Percentiles rank a stretch among this genome's conserved stretches.
Evolutionary conservation across 768 basidiomycete species (phyloP).

Genomic region (Mycena kentingensis): DNA sequence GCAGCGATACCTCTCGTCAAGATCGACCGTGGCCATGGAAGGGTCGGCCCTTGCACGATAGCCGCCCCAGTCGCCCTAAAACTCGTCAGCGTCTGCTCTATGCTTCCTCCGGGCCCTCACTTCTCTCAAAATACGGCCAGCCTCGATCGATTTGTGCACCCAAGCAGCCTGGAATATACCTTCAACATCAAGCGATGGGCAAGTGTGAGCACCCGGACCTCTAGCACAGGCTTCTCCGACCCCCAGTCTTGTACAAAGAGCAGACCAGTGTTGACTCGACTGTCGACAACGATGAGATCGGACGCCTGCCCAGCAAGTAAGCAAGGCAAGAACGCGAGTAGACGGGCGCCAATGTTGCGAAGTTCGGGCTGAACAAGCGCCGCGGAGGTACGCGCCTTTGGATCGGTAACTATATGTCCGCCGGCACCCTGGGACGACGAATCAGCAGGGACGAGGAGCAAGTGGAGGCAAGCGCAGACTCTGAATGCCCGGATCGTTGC

Average conservation of each 20-base stretch:
- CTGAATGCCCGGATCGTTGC: no score
- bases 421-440: slow-evolving; percentile 49
- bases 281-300: slow-evolving; percentile 60
- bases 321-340: not conserved
- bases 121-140: slow-evolving; percentile 45
- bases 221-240: slow-evolving; percentile 45
- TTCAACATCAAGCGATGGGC: slow-evolving; percentile 33
- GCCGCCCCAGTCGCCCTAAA: slow-evolving; percentile 29
- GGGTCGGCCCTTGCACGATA: slow-evolving; percentile 15
- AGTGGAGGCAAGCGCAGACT: no score
- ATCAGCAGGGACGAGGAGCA: not conserved
- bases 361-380: not conserved
- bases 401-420: slow-evolving; percentile 51
- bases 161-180: slow-evolving; percentile 57
- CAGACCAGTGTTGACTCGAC: slow-evolving; percentile 50
- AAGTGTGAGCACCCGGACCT: slow-evolving; percentile 15
- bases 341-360: no score
- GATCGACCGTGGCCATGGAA: slow-evolving; percentile 6
- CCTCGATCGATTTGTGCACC: slow-evolving; percentile 48
- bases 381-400: slow-evolving; percentile 28
- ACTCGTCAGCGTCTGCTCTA: not conserved
- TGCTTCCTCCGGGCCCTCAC: slow-evolving; percentile 1
- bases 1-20: slow-evolving; percentile 38
- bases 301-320: slow-evolving; percentile 4
- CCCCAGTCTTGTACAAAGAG: slow-evolving; percentile 63